Conservation (phyloP, 495 filamentous ascomycete species). For the Staphylotrichum longicolle region DNA sequence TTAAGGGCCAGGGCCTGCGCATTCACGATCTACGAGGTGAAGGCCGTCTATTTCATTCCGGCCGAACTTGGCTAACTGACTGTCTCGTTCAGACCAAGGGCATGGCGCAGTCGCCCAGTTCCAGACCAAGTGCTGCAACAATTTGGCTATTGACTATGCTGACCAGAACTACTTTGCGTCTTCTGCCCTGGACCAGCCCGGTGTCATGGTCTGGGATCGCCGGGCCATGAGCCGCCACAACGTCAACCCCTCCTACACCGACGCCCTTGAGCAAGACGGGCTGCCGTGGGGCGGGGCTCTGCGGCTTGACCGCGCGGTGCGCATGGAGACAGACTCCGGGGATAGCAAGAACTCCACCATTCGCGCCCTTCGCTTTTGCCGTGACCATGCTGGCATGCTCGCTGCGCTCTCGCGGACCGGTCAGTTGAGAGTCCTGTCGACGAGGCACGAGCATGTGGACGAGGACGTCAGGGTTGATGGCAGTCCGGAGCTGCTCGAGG, state of each 20-base stretch:
- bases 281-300: conserved; percentile 60
- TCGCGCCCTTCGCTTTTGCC: conserved; percentile 77
- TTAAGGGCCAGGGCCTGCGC: conserved; percentile 81
- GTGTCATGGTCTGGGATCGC: conserved; percentile 85
- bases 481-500: conserved; percentile 53
- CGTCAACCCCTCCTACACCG: conserved; percentile 45
- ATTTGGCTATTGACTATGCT: conserved; percentile 81
- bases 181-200: conserved; percentile 65
- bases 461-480: conserved; percentile 36
- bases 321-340: conserved; percentile 44
- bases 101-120: conserved; percentile 54
- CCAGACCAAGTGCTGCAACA: conserved; percentile 81
- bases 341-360: conserved; percentile 56
- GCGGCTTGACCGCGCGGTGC: conserved; percentile 63
- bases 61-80: neutral
- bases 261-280: conserved; percentile 48
- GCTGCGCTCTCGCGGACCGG: conserved; percentile 76
- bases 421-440: conserved; percentile 70
- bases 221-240: conserved; percentile 58
- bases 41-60: neutral
- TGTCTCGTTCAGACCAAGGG: conserved; percentile 23
- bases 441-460: conserved; percentile 59
- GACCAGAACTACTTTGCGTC: conserved; percentile 96
- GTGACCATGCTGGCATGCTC: conserved; percentile 68
- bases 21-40: conserved; percentile 87